These are phyloP conservation scores for Leccinum solheimii DNA, from an alignment of 1,284 basidiomycete species.

Conservation along the genomic window DNA sequence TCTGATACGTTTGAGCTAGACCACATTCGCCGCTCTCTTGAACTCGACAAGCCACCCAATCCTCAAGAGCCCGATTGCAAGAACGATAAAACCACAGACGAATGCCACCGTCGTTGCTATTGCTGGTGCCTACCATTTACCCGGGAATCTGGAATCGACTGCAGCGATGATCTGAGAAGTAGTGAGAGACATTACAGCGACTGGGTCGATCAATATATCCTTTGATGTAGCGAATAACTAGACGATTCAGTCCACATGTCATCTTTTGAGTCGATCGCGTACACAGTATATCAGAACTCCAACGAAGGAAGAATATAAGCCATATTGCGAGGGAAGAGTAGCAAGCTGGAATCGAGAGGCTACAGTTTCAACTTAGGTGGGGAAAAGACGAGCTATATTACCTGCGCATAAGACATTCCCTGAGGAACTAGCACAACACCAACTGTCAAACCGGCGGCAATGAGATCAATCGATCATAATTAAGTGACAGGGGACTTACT, in stretches of 20 bases:
- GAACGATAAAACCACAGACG: slow-evolving; percentile 90
- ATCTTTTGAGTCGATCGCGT: slow-evolving; percentile 37
- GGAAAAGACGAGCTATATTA: slow-evolving; percentile 26
- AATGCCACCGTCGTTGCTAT: slow-evolving; percentile 92
- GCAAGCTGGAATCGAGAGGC: slow-evolving; percentile 61
- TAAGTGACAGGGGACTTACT: slow-evolving; percentile 52
- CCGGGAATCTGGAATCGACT: slow-evolving; percentile 55
- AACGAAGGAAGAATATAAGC: slow-evolving; percentile 94
- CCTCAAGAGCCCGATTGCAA: slow-evolving; percentile 88
- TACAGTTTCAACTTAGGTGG: neutral
- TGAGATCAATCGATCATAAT: slow-evolving; percentile 52
- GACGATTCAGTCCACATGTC: slow-evolving; percentile 5
- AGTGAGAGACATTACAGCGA: slow-evolving; percentile 96
- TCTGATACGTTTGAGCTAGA: too few relatives aligned
- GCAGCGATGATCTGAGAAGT: slow-evolving; percentile 79
- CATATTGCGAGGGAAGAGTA: slow-evolving; percentile 82
- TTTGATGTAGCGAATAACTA: slow-evolving; percentile 92
- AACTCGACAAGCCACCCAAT: slow-evolving; percentile 97
- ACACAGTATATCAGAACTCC: slow-evolving; percentile 83
- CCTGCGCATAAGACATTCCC: slow-evolving; percentile 79
- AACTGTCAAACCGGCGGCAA: slow-evolving; percentile 83
- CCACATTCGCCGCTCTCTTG: slow-evolving; percentile 33
- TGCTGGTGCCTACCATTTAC: slow-evolving; percentile 60
- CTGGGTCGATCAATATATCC: slow-evolving; percentile 94
- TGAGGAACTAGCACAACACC: slow-evolving; percentile 92